Conservation (phyloP, 2,329 filamentous ascomycete species). For the Metarhizium anisopliae region DNA sequence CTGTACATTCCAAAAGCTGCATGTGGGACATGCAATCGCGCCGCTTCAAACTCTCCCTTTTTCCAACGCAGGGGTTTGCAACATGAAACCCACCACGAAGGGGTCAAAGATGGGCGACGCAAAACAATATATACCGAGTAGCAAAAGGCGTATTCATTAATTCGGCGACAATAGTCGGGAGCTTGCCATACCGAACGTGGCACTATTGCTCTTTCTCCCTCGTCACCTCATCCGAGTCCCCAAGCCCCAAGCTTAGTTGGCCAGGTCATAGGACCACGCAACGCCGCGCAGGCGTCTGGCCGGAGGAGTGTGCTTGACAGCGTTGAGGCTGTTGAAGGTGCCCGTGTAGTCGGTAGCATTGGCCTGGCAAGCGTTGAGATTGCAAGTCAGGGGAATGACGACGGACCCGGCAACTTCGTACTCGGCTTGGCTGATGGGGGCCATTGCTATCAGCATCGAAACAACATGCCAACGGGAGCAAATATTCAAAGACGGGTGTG, state of each 20-base stretch:
- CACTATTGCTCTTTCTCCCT: not conserved
- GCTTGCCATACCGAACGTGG: not conserved
- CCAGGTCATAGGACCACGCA: conserved; percentile 4
- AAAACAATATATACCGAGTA: not conserved
- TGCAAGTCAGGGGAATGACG: conserved; percentile 10
- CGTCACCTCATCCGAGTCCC: not conserved
- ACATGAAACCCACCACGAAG: too few relatives aligned
- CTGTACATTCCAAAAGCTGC: too few relatives aligned
- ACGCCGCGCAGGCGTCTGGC: not conserved
- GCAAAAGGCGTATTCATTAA: not conserved
- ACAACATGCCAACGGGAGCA: conserved; percentile 2
- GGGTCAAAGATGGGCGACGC: not conserved
- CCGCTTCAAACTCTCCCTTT: not conserved
- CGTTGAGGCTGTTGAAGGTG: conserved; percentile 4
- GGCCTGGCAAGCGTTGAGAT: not conserved
- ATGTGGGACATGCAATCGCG: too few relatives aligned
- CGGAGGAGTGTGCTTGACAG: not conserved
- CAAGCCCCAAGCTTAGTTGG: not conserved
- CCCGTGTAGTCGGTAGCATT: not conserved
- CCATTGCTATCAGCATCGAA: not conserved
- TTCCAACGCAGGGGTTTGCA: not conserved
- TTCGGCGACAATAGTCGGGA: not conserved
- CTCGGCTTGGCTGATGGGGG: not conserved
- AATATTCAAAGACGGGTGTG: not conserved
- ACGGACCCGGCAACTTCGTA: conserved; percentile 24